phyloP scores from a whole-genome alignment of 495 filamentous ascomycete species.

The Peziza echinospora region DNA sequence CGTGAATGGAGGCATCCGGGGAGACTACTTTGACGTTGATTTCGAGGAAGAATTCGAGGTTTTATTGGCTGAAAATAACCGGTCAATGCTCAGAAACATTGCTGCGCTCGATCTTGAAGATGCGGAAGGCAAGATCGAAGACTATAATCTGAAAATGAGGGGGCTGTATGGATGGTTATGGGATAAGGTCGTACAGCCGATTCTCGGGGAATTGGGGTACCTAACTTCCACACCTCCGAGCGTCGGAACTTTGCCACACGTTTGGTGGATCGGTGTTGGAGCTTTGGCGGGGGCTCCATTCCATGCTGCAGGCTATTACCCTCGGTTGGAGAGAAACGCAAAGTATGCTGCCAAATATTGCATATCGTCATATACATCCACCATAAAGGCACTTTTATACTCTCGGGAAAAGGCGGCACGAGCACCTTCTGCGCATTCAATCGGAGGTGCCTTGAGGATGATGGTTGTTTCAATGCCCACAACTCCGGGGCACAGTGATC shows the following conservation, averaged over 20 bases:
- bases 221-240: not conserved
- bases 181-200: slow-evolving; percentile 6
- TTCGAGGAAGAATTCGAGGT: too few relatives aligned
- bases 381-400: slow-evolving; percentile 12
- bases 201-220: slow-evolving; percentile 3
- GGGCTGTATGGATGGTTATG: slow-evolving; percentile 10
- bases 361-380: slow-evolving; percentile 18
- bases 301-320: slow-evolving; percentile 14
- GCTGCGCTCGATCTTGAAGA: not conserved
- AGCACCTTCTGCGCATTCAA: not conserved
- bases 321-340: slow-evolving; percentile 3
- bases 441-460: not conserved
- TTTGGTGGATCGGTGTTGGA: slow-evolving; percentile 13
- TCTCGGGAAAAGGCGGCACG: slow-evolving; percentile 3
- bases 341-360: slow-evolving; percentile 2
- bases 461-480: slow-evolving; percentile 13
- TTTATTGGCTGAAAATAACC: too few relatives aligned
- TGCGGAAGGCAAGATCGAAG: not conserved
- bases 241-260: not conserved
- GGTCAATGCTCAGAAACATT: too few relatives aligned
- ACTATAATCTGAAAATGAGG: slow-evolving; percentile 4
- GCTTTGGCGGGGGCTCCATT: slow-evolving; percentile 7
- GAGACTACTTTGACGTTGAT: too few relatives aligned
- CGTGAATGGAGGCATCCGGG: not conserved
- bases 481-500: slow-evolving; percentile 8